A percentile compares a stretch with the other conserved stretches of the same genome.
Evolutionary conservation across 1,139 yeast species (phyloP).

Genomic region (Geotrichum cucujoidarum): DNA sequence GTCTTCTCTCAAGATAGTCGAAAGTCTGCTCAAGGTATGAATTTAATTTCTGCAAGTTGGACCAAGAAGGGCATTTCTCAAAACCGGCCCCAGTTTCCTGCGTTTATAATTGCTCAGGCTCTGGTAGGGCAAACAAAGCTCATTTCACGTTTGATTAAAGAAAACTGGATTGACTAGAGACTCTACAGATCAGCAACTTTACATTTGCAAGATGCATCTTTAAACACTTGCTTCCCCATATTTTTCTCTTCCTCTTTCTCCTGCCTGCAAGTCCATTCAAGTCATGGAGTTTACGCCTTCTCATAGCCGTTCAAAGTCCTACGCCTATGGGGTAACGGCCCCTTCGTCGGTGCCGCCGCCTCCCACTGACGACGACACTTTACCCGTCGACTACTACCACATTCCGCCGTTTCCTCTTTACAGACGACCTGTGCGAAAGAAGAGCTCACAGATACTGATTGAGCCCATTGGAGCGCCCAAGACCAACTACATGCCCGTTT

Average conservation of each 20-base stretch:
- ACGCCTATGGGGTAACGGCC: conserved; percentile 6
- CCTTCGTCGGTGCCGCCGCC: conserved; percentile 7
- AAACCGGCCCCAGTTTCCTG: too few species aligned
- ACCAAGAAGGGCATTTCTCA: too few species aligned
- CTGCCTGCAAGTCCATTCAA: background rate
- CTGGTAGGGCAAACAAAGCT: too few species aligned
- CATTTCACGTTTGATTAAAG: too few species aligned
- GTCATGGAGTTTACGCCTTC: conserved; percentile 15
- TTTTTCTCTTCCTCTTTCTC: too few species aligned
- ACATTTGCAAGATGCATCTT: too few species aligned
- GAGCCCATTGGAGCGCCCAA: conserved; percentile 30
- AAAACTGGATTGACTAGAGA: too few species aligned
- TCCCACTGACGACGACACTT: conserved; percentile 16
- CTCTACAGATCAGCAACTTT: too few species aligned
- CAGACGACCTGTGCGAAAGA: conserved; percentile 34
- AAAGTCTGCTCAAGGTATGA: too few species aligned
- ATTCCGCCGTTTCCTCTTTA: conserved; percentile 21
- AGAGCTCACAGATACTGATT: conserved; percentile 35
- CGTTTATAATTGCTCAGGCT: too few species aligned
- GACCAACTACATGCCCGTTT: conserved; percentile 17
- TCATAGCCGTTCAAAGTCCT: conserved; percentile 17
- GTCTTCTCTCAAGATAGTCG: too few species aligned
- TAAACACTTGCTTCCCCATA: background rate
- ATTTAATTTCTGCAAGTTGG: too few species aligned
- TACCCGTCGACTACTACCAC: conserved; percentile 14